Evolutionary conservation across 2,329 filamentous ascomycete genomes (phyloP).

Genomic region (Nigrograna mackinnonii): DNA sequence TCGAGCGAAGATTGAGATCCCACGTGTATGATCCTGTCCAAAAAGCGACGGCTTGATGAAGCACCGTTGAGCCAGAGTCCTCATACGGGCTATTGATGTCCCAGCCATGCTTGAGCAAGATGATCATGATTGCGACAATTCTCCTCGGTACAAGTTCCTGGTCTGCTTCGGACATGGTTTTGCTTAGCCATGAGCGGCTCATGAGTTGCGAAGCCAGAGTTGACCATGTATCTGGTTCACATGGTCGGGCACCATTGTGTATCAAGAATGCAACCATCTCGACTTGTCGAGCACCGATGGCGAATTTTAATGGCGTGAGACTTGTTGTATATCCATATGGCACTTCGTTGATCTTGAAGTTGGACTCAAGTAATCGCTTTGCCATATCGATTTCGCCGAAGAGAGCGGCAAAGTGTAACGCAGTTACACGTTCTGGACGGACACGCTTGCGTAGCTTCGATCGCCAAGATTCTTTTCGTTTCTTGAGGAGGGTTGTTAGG

Average conservation of each 20-base stretch:
- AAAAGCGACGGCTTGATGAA: constrained; percentile 26
- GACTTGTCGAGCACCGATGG: constrained; percentile 25
- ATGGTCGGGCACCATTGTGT: constrained; percentile 15
- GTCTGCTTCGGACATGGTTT: constrained; percentile 23
- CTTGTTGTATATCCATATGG: constrained; percentile 25
- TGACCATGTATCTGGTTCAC: constrained; percentile 22
- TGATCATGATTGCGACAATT: constrained; percentile 17
- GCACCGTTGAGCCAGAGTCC: constrained; percentile 14
- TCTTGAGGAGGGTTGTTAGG: constrained; percentile 16
- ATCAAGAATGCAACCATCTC: constrained; percentile 24
- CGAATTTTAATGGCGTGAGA: constrained; percentile 21
- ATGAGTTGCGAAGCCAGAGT: constrained; percentile 21
- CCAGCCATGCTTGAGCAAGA: constrained; percentile 20
- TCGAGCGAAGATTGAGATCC: constrained; percentile 19
- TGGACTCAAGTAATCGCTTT: constrained; percentile 13
- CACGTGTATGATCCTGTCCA: constrained; percentile 22
- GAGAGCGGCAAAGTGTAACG: constrained; percentile 26
- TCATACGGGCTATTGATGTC: constrained; percentile 18
- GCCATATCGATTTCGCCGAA: constrained; percentile 30
- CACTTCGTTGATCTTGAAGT: constrained; percentile 22
- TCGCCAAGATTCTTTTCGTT: constrained; percentile 21
- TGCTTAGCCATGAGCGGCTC: constrained; percentile 23
- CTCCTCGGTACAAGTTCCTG: constrained; percentile 12
- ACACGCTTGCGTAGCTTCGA: constrained; percentile 20
- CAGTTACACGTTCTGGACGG: constrained; percentile 22